phyloP scores from a whole-genome alignment of 192 early-diverging fungal genomes.

The Gonapodya sp. region DNA sequence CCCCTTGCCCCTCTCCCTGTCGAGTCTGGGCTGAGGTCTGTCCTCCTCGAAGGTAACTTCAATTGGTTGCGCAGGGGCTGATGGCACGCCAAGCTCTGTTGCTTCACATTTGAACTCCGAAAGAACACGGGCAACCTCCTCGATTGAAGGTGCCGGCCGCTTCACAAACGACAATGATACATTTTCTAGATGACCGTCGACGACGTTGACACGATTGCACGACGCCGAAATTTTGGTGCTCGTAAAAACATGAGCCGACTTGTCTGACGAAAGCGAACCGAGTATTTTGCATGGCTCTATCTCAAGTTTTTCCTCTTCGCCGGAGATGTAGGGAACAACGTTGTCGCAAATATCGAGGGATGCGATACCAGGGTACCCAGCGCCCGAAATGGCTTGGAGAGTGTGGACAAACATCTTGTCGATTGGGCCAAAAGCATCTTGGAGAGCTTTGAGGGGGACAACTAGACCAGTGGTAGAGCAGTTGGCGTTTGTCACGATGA shows the following conservation, averaged over 20 bases:
- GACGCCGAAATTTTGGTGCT: constrained; percentile 76
- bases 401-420: constrained; percentile 74
- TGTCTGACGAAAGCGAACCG: constrained; percentile 46
- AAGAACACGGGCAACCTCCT: constrained; percentile 63
- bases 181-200: constrained; percentile 91
- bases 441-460: constrained; percentile 70
- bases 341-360: constrained; percentile 95
- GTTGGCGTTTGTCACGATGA: constrained; percentile 94
- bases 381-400: constrained; percentile 93
- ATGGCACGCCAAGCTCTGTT: constrained; percentile 63
- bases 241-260: constrained; percentile 24
- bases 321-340: constrained; percentile 84
- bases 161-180: constrained; percentile 75
- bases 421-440: constrained; percentile 85
- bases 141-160: constrained; percentile 56
- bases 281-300: constrained; percentile 88
- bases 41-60: constrained; percentile 60
- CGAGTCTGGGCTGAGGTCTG: constrained; percentile 90
- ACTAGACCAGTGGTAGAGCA: constrained; percentile 98
- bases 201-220: constrained; percentile 92
- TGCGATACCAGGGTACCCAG: constrained; percentile 93
- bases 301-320: constrained; percentile 98
- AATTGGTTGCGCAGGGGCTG: constrained; percentile 73
- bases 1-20: constrained; percentile 72
- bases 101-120: constrained; percentile 71